Evolutionary conservation across 2,329 filamentous ascomycete species (phyloP).

Genomic region (Penicillium sp.): DNA sequence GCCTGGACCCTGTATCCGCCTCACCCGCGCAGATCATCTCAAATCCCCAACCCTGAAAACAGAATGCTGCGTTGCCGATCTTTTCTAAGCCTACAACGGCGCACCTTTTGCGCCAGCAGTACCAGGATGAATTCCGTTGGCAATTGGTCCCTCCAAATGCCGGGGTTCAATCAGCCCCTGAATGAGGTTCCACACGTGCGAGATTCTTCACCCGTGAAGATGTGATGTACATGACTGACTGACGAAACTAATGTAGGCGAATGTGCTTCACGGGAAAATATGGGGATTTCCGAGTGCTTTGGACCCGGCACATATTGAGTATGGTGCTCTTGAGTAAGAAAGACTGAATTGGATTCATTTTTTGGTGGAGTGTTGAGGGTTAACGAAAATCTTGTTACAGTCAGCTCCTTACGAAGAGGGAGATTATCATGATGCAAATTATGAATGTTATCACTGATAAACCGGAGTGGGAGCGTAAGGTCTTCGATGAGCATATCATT

Average conservation of each 20-base stretch:
- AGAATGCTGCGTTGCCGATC: not conserved
- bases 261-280: not conserved
- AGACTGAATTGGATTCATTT: not conserved
- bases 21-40: not conserved
- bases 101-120: not conserved
- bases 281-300: not conserved
- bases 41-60: not conserved
- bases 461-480: slow-evolving; percentile 49
- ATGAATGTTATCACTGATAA: slow-evolving; percentile 54
- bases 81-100: not conserved
- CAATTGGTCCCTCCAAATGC: not conserved
- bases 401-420: slow-evolving; percentile 20
- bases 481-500: slow-evolving; percentile 42
- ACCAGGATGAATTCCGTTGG: not conserved
- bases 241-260: not conserved
- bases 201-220: not conserved
- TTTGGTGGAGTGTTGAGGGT: not conserved
- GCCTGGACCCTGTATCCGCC: not conserved
- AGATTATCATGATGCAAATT: slow-evolving; percentile 49
- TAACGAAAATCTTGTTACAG: not conserved
- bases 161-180: slow-evolving; percentile 6
- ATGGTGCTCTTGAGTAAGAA: not conserved
- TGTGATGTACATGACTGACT: not conserved
- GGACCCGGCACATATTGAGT: not conserved
- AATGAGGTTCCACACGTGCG: not conserved